Percentiles rank a stretch among this genome's conserved stretches.
Evolutionary conservation across 176 grass and related monocot genomes (phyloP).

Genomic region (Miscanthus lutarioriparius): DNA sequence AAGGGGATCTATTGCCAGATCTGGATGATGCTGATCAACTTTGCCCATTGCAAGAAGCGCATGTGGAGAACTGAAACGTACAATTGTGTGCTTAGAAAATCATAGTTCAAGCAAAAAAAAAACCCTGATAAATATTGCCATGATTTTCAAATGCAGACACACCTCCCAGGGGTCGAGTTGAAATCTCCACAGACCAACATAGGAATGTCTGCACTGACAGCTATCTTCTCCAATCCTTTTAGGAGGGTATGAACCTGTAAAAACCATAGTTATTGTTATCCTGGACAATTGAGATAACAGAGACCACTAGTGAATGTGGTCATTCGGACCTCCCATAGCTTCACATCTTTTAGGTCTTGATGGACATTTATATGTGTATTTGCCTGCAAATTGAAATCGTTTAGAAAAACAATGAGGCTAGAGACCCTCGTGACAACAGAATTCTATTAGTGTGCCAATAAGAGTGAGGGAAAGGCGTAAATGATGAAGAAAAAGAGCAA

Average conservation of each 20-base stretch:
- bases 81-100: constrained; percentile 32
- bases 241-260: constrained; percentile 93
- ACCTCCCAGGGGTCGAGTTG: constrained; percentile 90
- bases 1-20: constrained; percentile 83
- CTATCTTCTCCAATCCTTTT: constrained; percentile 99
- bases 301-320: constrained; percentile 25
- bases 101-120: not conserved
- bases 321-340: constrained; percentile 85
- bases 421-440: not conserved
- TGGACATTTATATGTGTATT: constrained; percentile 99
- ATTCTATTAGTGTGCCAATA: not conserved
- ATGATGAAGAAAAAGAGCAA: not conserved
- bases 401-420: constrained; percentile 32
- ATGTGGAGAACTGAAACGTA: constrained; percentile 82
- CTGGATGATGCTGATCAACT: constrained; percentile 94
- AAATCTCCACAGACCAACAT: constrained; percentile 99
- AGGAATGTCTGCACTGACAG: constrained; percentile 97
- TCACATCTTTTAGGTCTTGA: constrained; percentile 96
- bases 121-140: not conserved
- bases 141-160: constrained; percentile 14
- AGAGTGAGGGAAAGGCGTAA: not conserved
- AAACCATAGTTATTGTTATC: constrained; percentile 33
- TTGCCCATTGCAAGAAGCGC: constrained; percentile 88
- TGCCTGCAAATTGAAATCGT: constrained; percentile 56
- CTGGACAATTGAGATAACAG: constrained; percentile 6